Evolutionary conservation across 768 basidiomycete genomes (phyloP).

Genomic region (Kondoa subrosea): DNA sequence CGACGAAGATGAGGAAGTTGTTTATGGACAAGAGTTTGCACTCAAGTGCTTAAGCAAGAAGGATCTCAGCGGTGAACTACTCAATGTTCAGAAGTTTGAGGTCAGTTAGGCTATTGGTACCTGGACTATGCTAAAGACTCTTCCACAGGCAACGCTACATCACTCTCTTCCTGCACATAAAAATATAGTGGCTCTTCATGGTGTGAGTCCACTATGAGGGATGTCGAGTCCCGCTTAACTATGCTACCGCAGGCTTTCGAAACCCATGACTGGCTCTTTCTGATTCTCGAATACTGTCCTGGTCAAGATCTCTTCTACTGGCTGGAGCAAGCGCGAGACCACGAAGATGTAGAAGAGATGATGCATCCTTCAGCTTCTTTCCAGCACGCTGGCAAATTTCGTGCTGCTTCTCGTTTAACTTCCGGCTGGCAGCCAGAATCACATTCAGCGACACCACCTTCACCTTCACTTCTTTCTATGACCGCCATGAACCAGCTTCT

Average conservation of each 20-base stretch:
- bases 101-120: slow-evolving; percentile 34
- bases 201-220: slow-evolving; percentile 29
- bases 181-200: slow-evolving; percentile 87
- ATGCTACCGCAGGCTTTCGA: slow-evolving; percentile 50
- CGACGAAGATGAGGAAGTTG: background rate
- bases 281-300: slow-evolving; percentile 86
- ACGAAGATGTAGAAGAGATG: slow-evolving; percentile 19
- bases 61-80: slow-evolving; percentile 71
- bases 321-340: slow-evolving; percentile 58
- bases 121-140: slow-evolving; percentile 28
- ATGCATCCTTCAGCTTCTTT: slow-evolving; percentile 29
- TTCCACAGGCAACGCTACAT: slow-evolving; percentile 60
- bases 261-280: slow-evolving; percentile 73
- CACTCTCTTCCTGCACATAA: slow-evolving; percentile 75
- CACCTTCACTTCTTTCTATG: slow-evolving; percentile 75
- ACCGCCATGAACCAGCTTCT: slow-evolving; percentile 58
- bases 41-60: slow-evolving; percentile 91
- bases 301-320: slow-evolving; percentile 97
- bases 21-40: slow-evolving; percentile 52
- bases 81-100: slow-evolving; percentile 81
- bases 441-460: slow-evolving; percentile 53
- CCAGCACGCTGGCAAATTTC: slow-evolving; percentile 8
- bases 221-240: background rate
- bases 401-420: background rate
- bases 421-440: slow-evolving; percentile 7